Percentiles rank a stretch among this genome's conserved stretches.
Evolutionary conservation across 2,329 filamentous ascomycete species (phyloP).

Genomic region (Geosmithia morbida): DNA sequence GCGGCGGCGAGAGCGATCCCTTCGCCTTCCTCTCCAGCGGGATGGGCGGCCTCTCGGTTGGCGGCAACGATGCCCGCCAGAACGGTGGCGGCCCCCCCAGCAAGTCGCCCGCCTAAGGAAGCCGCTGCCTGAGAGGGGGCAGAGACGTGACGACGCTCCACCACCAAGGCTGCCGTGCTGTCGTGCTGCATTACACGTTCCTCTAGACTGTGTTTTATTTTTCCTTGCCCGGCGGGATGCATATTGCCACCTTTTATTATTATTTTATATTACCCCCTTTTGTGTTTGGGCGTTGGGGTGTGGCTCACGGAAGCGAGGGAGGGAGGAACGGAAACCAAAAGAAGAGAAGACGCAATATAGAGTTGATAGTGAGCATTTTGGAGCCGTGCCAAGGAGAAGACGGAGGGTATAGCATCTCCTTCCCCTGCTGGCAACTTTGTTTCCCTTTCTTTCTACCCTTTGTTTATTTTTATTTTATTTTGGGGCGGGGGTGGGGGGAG

Average conservation of each 20-base stretch:
- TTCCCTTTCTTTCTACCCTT: slow-evolving; percentile 23
- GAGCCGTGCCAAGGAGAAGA: slow-evolving; percentile 18
- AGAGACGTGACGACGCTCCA: neutral
- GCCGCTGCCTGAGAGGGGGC: neutral
- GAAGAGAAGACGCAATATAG: too few species aligned
- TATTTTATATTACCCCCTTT: too few species aligned
- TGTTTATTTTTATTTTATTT: slow-evolving; percentile 5
- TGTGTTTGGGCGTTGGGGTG: slow-evolving; percentile 6
- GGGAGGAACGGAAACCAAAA: too few species aligned
- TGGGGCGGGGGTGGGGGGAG: too few species aligned
- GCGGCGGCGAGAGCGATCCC: slow-evolving; percentile 46
- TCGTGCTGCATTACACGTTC: neutral
- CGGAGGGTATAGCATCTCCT: slow-evolving; percentile 28
- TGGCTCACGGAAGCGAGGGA: too few species aligned
- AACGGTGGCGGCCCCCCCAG: slow-evolving; percentile 43
- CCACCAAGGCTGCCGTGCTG: neutral
- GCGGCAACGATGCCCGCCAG: slow-evolving; percentile 42
- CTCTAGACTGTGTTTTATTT: neutral
- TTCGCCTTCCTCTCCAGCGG: slow-evolving; percentile 68
- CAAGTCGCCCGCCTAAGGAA: slow-evolving; percentile 43
- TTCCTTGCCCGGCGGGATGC: neutral
- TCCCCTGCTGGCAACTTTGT: slow-evolving; percentile 28
- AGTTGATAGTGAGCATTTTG: too few species aligned
- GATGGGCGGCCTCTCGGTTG: slow-evolving; percentile 59
- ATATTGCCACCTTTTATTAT: neutral